phyloP scores from a whole-genome alignment of 1,284 basidiomycete species.

The Pseudomicrostroma phylloplanum region DNA sequence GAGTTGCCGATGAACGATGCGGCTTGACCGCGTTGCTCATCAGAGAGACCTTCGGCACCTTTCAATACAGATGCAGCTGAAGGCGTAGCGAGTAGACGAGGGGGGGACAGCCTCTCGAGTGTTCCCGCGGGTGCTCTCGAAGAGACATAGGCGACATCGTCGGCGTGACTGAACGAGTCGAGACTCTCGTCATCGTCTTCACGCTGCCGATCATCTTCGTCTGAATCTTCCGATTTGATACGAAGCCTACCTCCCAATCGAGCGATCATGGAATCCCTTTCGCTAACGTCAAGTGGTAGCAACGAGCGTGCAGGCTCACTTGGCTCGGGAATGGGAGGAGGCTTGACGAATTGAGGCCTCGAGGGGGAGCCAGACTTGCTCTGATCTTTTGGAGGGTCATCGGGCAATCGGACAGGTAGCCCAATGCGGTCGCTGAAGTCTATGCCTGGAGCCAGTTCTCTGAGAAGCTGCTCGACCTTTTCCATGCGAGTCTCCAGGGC shows the following conservation, averaged over 20 bases:
- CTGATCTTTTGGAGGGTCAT: constrained; percentile 19
- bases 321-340: not conserved
- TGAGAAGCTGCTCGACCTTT: constrained; percentile 34
- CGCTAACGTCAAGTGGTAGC: not conserved
- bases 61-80: too few relatives aligned
- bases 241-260: constrained; percentile 11
- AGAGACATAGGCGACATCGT: constrained; percentile 23
- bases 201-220: constrained; percentile 17
- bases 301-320: not conserved
- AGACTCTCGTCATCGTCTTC: constrained; percentile 20
- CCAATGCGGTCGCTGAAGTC: constrained; percentile 41
- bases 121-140: not conserved
- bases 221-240: constrained; percentile 14
- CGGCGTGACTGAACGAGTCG: not conserved
- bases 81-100: too few relatives aligned
- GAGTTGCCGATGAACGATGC: constrained; percentile 37
- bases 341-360: not conserved
- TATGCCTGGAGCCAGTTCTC: constrained; percentile 32
- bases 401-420: constrained; percentile 31
- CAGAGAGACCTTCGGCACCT: too few relatives aligned
- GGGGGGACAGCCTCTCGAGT: not conserved
- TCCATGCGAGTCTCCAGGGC: constrained; percentile 42
- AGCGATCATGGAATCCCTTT: not conserved
- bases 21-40: not conserved
- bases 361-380: constrained; percentile 2